Conservation (phyloP, 495 filamentous ascomycete genomes). For the Hyaloscypha variabilis region DNA sequence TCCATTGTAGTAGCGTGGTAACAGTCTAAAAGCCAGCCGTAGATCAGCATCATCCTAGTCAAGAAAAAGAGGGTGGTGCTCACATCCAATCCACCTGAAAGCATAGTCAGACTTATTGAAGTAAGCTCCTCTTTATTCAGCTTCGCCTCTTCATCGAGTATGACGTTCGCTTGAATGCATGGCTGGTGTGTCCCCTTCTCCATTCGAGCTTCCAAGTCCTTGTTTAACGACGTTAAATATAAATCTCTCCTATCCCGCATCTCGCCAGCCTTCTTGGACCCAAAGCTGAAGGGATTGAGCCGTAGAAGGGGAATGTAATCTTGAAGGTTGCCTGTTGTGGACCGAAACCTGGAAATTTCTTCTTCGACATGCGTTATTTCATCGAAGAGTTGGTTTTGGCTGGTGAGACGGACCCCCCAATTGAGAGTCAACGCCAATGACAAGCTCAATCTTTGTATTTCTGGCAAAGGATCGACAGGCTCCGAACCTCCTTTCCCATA, state of each 20-base stretch:
- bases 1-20: conserved; percentile 65
- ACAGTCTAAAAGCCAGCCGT: conserved; percentile 41
- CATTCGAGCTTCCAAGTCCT: conserved; percentile 57
- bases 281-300: conserved; percentile 56
- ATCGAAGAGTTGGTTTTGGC: conserved; percentile 55
- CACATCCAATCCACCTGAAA: conserved; percentile 60
- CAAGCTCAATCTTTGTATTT: conserved; percentile 61
- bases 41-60: background rate
- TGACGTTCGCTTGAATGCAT: conserved; percentile 67
- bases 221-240: conserved; percentile 57
- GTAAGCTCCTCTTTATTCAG: conserved; percentile 61
- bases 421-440: conserved; percentile 63
- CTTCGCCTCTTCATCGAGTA: conserved; percentile 61
- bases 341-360: conserved; percentile 58
- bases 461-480: conserved; percentile 61
- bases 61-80: background rate
- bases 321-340: conserved; percentile 63
- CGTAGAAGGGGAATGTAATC: conserved; percentile 66
- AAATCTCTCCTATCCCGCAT: conserved; percentile 61
- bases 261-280: conserved; percentile 53
- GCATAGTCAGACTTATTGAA: conserved; percentile 64
- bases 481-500: conserved; percentile 54
- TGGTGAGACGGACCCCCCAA: conserved; percentile 62
- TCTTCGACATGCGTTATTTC: conserved; percentile 68
- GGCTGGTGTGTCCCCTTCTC: conserved; percentile 60